Evolutionary conservation across 768 basidiomycete genomes (phyloP).

Genomic region (Mrakia blollopis): DNA sequence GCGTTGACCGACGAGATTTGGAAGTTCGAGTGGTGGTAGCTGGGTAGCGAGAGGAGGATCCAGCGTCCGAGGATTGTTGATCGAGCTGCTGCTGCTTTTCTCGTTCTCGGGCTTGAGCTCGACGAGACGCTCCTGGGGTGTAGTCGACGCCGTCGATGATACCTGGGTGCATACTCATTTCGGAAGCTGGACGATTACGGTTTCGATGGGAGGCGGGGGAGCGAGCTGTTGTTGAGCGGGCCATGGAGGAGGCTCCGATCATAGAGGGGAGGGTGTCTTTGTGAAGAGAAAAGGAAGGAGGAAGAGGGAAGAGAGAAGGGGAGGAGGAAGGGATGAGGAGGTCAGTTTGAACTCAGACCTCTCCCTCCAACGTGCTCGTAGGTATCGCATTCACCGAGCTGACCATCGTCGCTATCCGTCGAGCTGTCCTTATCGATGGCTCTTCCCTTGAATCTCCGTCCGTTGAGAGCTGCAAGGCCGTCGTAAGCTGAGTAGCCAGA

Average conservation of each 20-base stretch:
- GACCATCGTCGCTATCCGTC: neutral
- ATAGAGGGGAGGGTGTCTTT: constrained; percentile 11
- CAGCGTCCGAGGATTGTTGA: constrained; percentile 6
- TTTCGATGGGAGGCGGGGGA: constrained; percentile 14
- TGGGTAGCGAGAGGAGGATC: constrained; percentile 22
- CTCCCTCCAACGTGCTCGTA: neutral
- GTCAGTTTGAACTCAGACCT: neutral
- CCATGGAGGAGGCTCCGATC: neutral
- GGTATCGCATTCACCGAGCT: neutral
- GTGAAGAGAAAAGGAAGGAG: neutral
- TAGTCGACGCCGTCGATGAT: neutral
- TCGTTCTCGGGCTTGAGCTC: neutral
- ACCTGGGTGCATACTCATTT: constrained; percentile 12
- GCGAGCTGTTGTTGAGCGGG: constrained; percentile 14
- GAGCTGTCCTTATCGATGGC: constrained; percentile 5
- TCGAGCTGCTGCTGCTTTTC: neutral
- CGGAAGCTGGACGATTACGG: constrained; percentile 19
- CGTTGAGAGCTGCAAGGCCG: neutral
- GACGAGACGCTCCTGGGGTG: neutral
- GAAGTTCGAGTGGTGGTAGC: constrained; percentile 15
- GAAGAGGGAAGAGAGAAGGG: neutral
- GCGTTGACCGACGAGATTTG: constrained; percentile 30
- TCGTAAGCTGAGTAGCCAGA: neutral
- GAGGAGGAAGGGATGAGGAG: neutral
- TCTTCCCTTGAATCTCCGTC: constrained; percentile 2